Evolutionary conservation across 75 land plant species (phyloP).

Genomic region (Selaginella moellendorffii): DNA sequence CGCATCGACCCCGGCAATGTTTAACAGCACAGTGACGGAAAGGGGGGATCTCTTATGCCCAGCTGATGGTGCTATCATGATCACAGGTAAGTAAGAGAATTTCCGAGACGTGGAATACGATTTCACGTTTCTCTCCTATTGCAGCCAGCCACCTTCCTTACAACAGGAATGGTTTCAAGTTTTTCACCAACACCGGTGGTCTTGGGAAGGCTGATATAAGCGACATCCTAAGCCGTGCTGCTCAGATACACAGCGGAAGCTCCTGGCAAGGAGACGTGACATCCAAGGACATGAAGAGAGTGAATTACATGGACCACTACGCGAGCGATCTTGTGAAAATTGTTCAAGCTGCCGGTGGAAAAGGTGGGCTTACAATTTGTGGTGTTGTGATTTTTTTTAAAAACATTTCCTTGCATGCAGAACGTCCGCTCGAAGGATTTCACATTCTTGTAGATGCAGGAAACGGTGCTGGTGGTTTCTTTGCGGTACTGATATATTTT

Average conservation of each 20-base stretch:
- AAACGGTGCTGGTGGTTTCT: constrained; percentile 98
- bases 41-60: constrained; percentile 56
- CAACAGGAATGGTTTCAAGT: constrained; percentile 91
- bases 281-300: constrained; percentile 32
- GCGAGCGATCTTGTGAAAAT: constrained; percentile 67
- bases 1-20: constrained; percentile 99
- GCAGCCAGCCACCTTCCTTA: constrained; percentile 98
- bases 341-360: constrained; percentile 81
- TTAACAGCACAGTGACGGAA: constrained; percentile 81
- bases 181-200: constrained; percentile 90
- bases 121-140: too few relatives aligned
- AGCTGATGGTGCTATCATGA: constrained; percentile 88
- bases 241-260: constrained; percentile 32
- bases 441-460: constrained; percentile 97
- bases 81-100: constrained; percentile 53
- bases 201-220: constrained; percentile 83
- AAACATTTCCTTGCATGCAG: constrained; percentile 31
- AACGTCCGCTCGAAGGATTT: constrained; percentile 92
- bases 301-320: constrained; percentile 74
- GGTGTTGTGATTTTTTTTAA: background rate
- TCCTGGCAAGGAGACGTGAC: background rate
- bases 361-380: constrained; percentile 31
- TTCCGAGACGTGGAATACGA: background rate
- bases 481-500: constrained; percentile 43
- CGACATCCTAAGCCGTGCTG: constrained; percentile 68